These are phyloP conservation scores for Nephelium lappaceum DNA, from an alignment of 345 rosid species.

Conservation along the genomic window DNA sequence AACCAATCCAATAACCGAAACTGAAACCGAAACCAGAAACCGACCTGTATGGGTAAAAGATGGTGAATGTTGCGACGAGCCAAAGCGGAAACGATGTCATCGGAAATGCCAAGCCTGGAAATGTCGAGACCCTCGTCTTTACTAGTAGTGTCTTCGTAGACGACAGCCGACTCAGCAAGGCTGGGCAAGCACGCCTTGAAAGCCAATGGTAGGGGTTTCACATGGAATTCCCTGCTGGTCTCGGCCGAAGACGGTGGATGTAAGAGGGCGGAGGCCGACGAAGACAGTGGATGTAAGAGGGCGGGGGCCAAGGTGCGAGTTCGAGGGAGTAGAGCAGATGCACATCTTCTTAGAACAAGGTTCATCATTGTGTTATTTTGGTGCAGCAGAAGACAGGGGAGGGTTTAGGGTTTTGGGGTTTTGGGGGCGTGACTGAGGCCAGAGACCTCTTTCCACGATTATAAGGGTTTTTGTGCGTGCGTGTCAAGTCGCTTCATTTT, in stretches of 20 bases:
- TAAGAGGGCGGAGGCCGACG: not conserved
- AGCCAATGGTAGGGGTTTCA: slow-evolving; percentile 47
- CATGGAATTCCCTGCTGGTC: slow-evolving; percentile 48
- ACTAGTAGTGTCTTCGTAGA: slow-evolving; percentile 36
- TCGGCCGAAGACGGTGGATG: not conserved
- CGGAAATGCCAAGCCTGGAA: slow-evolving; percentile 64
- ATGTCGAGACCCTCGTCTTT: slow-evolving; percentile 71
- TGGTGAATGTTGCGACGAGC: slow-evolving; percentile 58
- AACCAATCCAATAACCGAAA: too few species aligned
- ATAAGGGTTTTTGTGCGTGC: not conserved
- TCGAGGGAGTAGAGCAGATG: slow-evolving; percentile 29
- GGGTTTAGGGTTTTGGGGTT: slow-evolving; percentile 20
- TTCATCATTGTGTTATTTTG: slow-evolving; percentile 44
- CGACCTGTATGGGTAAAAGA: slow-evolving; percentile 94
- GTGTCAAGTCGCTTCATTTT: not conserved
- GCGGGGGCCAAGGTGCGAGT: slow-evolving; percentile 39
- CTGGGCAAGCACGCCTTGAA: slow-evolving; percentile 45
- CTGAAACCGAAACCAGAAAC: not conserved
- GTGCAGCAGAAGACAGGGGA: not conserved
- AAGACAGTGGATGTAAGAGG: slow-evolving; percentile 21
- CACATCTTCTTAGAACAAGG: slow-evolving; percentile 40
- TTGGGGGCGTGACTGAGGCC: too few species aligned
- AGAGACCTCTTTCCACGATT: too few species aligned
- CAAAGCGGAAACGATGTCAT: slow-evolving; percentile 78
- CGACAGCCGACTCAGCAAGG: slow-evolving; percentile 57